Conservation (phyloP, 176 grass and related monocot genomes). For the Lolium perenne region DNA sequence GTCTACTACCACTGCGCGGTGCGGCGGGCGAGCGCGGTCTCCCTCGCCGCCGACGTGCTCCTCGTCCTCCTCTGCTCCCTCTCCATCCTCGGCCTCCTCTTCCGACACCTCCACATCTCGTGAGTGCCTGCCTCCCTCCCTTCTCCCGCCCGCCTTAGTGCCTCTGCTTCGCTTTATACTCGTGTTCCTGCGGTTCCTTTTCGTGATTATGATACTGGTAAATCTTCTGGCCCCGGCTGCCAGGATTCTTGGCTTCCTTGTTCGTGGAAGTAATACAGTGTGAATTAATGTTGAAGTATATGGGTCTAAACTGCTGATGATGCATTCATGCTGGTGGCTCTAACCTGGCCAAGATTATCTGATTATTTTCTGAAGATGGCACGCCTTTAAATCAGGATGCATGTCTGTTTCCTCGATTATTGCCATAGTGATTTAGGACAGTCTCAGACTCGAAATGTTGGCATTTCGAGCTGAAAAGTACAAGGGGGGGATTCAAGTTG, state of each 20-base stretch:
- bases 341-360: background rate
- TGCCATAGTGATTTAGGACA: background rate
- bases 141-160: background rate
- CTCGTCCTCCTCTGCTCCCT: conserved; percentile 97
- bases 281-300: background rate
- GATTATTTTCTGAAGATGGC: background rate
- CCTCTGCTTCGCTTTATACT: background rate
- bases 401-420: background rate
- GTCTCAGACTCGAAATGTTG: background rate
- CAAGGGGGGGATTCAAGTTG: background rate
- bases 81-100: conserved; percentile 87
- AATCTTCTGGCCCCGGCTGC: too few species aligned
- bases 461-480: background rate
- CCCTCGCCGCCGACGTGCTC: conserved; percentile 87
- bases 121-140: conserved; percentile 27
- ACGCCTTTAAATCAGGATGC: background rate
- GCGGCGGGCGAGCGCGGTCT: conserved; percentile 72
- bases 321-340: background rate
- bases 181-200: background rate
- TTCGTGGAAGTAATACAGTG: background rate
- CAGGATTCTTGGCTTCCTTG: background rate
- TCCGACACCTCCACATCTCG: conserved; percentile 96
- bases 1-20: conserved; percentile 94
- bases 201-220: background rate
- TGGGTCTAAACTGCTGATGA: background rate